Conservation (phyloP, 805 yeast species). For the Sporopachydermia quercuum region DNA sequence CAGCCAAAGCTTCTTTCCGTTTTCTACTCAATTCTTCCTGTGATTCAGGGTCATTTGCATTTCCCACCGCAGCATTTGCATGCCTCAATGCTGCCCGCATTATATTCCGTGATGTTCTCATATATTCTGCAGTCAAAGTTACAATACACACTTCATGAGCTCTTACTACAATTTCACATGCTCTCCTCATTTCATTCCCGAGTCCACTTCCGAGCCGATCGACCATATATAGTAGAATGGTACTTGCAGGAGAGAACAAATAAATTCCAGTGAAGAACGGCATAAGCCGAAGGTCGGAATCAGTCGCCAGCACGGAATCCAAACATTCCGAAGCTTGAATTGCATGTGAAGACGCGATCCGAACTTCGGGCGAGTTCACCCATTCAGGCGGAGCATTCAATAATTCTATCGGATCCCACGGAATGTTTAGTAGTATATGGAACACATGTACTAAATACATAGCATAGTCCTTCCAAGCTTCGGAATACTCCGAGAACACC, state of each 20-base stretch:
- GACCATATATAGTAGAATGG: slow-evolving; percentile 13
- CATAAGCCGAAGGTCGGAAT: slow-evolving; percentile 14
- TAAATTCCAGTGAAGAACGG: slow-evolving; percentile 19
- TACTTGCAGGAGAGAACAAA: slow-evolving; percentile 14
- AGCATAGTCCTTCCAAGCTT: slow-evolving; percentile 13
- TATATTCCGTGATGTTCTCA: slow-evolving; percentile 16
- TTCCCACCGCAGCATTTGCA: neutral
- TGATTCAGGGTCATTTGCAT: slow-evolving; percentile 5
- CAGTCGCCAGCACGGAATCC: slow-evolving; percentile 14
- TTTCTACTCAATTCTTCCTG: slow-evolving; percentile 13
- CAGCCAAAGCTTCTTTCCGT: slow-evolving; percentile 17
- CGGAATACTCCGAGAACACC: slow-evolving; percentile 3
- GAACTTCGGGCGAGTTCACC: slow-evolving; percentile 12
- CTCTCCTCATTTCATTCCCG: slow-evolving; percentile 13
- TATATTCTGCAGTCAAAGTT: slow-evolving; percentile 17
- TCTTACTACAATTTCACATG: slow-evolving; percentile 16
- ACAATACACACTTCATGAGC: slow-evolving; percentile 19
- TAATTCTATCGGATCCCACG: slow-evolving; percentile 18
- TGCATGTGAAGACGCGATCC: slow-evolving; percentile 13
- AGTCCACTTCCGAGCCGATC: slow-evolving; percentile 12
- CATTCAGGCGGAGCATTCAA: slow-evolving; percentile 11
- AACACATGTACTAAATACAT: slow-evolving; percentile 13
- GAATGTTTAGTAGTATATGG: slow-evolving; percentile 13
- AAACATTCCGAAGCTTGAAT: slow-evolving; percentile 14
- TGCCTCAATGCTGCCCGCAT: slow-evolving; percentile 16